Evolutionary conservation across 2,329 filamentous ascomycete species (phyloP), one percentile per base, ranked within the genome.

Genomic region (Penicillium sp.): DNA sequence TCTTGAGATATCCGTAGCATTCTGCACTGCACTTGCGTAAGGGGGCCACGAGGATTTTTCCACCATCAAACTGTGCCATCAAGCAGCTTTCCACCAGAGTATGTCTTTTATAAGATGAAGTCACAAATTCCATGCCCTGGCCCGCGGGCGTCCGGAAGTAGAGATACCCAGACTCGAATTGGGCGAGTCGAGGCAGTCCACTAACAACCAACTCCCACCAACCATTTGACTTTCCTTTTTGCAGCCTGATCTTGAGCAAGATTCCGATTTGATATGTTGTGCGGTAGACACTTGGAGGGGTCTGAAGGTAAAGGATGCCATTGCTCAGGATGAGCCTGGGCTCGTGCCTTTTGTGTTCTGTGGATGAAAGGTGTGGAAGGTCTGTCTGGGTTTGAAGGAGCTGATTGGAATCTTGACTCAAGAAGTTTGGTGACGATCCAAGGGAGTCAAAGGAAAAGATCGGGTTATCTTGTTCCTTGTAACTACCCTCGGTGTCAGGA

Each of bases 71-170:
- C 27, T 71, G 67, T 2, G 63, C 69, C 52, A 68, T 60, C 36
- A 72, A 61, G 34, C 65, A 71, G 38, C 64, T 57, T 26, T 71
- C 65, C 13, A 65, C 45, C n/a, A 69, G 45, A 2, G 58, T 62
- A 43, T 65, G 58, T 27, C 64, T 57, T 23, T 61, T 61, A 10
- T 70, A 54, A 35, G 63, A 56, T 2, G 58, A 64, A 9, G 66
- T 70, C 18, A 65, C 65, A 29, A 69, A 62, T 27, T 71, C 70
- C 23, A 72, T 53, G 2, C 68, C 68, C 18, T 61, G 59, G 2
- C 56, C 48, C 5, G 57, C 55, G 2, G 70, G 69, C 14, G 64
- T 61, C 9, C 57, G 59, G 43, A 72, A 69, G 51, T 68, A 60
- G 8, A 72, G 53, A 49, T 62, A 63, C 7, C 68, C 70, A 51